These are phyloP conservation scores for Lentinula sp. DNA, from an alignment of 768 basidiomycete genomes.

Conservation along the genomic window DNA sequence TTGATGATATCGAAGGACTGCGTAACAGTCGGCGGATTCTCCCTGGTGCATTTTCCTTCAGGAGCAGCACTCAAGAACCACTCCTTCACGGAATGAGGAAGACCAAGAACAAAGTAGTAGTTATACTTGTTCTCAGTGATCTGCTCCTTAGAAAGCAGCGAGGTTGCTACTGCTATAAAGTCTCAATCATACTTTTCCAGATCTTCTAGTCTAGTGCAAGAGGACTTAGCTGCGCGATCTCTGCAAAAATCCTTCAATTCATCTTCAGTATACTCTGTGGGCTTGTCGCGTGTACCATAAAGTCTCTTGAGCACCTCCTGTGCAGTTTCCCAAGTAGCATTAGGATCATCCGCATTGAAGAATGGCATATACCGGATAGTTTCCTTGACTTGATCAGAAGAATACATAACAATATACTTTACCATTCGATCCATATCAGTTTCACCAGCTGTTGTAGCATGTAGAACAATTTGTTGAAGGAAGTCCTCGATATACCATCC, in stretches of 20 bases:
- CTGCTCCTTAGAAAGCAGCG: conserved; percentile 1
- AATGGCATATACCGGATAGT: not conserved
- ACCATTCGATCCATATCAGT: not conserved
- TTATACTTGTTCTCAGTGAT: conserved; percentile 1
- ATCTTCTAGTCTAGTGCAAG: not conserved
- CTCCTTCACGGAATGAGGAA: conserved; percentile 6
- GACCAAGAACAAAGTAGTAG: conserved; percentile 10
- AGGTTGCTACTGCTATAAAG: conserved; percentile 7
- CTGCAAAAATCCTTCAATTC: conserved; percentile 7
- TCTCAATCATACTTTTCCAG: conserved; percentile 6
- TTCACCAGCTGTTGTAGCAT: not conserved
- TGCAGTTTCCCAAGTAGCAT: not conserved
- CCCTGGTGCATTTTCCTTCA: not conserved
- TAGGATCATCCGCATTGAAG: not conserved
- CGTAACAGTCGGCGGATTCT: not conserved
- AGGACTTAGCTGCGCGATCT: conserved; percentile 4
- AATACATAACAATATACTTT: not conserved
- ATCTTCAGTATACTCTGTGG: not conserved
- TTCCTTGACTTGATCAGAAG: conserved; percentile 1
- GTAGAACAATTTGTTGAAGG: not conserved
- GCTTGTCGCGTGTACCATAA: not conserved
- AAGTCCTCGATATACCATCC: not conserved
- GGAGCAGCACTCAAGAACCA: conserved; percentile 7
- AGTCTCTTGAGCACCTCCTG: not conserved
- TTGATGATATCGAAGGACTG: conserved; percentile 3